Conservation (phyloP, 176 grass and related monocot genomes). For the Aegilops bicornis region DNA sequence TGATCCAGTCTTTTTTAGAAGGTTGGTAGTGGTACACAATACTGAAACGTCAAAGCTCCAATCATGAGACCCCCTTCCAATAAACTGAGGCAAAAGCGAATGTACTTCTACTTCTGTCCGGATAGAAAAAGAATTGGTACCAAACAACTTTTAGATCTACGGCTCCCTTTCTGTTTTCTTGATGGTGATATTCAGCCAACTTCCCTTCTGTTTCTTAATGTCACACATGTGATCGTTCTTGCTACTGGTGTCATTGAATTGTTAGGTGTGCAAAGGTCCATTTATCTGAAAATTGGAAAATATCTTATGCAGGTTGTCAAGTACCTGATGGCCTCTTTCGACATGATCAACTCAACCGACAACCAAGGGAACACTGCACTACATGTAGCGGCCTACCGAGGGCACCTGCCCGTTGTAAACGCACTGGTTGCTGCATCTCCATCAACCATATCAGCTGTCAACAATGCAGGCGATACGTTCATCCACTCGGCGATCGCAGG, state of each 20-base stretch:
- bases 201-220: constrained; percentile 19
- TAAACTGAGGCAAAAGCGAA: background rate
- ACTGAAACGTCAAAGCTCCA: background rate
- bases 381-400: constrained; percentile 85
- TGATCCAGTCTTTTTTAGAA: background rate
- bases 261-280: background rate
- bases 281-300: background rate
- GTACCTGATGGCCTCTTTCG: constrained; percentile 58
- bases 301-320: constrained; percentile 62
- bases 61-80: background rate
- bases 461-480: constrained; percentile 78
- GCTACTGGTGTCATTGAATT: constrained; percentile 15
- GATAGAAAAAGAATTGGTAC: background rate
- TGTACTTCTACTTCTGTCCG: constrained; percentile 16
- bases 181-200: constrained; percentile 8
- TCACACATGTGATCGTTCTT: constrained; percentile 18
- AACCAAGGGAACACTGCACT: constrained; percentile 86
- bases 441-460: constrained; percentile 43
- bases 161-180: background rate
- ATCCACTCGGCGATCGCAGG: constrained; percentile 88
- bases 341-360: constrained; percentile 61
- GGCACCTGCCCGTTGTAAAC: constrained; percentile 64
- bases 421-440: constrained; percentile 58
- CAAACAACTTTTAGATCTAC: constrained; percentile 5
- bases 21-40: background rate